These are phyloP conservation scores for Monotropa hypopitys DNA, from an alignment of 179 eudicot species.

Conservation along the genomic window DNA sequence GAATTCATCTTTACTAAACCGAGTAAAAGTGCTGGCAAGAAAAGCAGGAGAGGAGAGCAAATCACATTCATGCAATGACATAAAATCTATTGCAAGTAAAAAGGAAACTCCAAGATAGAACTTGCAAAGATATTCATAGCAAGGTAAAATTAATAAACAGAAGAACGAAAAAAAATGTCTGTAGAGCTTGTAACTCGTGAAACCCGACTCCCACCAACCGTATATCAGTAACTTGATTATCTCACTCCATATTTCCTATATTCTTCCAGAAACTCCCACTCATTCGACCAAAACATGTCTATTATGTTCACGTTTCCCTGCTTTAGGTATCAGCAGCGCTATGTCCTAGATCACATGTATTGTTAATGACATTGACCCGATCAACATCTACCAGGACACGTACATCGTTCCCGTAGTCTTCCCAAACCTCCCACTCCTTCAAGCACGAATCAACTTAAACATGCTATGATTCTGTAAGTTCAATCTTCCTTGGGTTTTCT, in stretches of 20 bases:
- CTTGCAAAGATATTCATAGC: background rate
- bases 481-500: constrained; percentile 3
- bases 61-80: background rate
- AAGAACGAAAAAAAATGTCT: background rate
- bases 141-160: background rate
- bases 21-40: background rate
- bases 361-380: background rate
- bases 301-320: background rate
- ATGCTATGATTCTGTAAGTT: background rate
- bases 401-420: background rate
- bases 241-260: background rate
- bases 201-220: background rate
- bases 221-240: background rate
- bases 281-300: background rate
- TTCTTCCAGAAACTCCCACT: background rate
- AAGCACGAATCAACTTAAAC: background rate
- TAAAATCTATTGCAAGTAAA: background rate
- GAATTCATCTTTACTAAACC: background rate
- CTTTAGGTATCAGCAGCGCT: background rate
- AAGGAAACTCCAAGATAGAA: background rate
- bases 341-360: background rate
- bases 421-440: background rate
- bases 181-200: too few species aligned
- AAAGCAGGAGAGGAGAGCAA: too few species aligned
- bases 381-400: background rate